phyloP scores from a whole-genome alignment of 129 eudicot species.

The Calendula officinalis region DNA sequence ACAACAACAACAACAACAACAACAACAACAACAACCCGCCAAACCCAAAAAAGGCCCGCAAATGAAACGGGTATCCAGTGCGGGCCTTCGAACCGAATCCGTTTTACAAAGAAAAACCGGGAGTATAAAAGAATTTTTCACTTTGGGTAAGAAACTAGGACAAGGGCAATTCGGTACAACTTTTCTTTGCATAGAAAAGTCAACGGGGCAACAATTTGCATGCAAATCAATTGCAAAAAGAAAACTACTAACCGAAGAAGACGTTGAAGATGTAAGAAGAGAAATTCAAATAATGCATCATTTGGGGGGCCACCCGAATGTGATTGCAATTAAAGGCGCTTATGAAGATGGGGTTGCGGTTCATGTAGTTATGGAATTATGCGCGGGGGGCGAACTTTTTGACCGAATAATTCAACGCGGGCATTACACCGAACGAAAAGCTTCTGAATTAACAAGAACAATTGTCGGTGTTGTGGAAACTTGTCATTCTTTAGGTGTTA shows the following conservation, averaged over 20 bases:
- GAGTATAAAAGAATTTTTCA: slow-evolving; percentile 74
- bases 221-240: slow-evolving; percentile 96
- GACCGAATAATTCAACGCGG: slow-evolving; percentile 88
- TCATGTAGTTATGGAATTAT: slow-evolving; percentile 90
- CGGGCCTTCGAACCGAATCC: slow-evolving; percentile 73
- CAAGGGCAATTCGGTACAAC: slow-evolving; percentile 94
- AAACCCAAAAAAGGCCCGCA: slow-evolving; percentile 56
- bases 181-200: slow-evolving; percentile 71
- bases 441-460: slow-evolving; percentile 83
- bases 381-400: slow-evolving; percentile 97
- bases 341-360: slow-evolving; percentile 92
- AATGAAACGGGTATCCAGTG: slow-evolving; percentile 76
- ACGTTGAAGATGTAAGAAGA: slow-evolving; percentile 94
- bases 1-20: slow-evolving; percentile 29
- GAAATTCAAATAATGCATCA: slow-evolving; percentile 99
- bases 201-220: slow-evolving; percentile 63
- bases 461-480: slow-evolving; percentile 93
- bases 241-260: slow-evolving; percentile 80
- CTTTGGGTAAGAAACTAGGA: slow-evolving; percentile 82
- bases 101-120: slow-evolving; percentile 76
- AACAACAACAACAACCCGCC: slow-evolving; percentile 29
- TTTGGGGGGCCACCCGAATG: slow-evolving; percentile 82
- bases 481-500: slow-evolving; percentile 88
- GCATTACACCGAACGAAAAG: slow-evolving; percentile 87
- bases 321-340: slow-evolving; percentile 83